These are phyloP conservation scores for Spiromastix sp. DNA, from an alignment of 2,329 filamentous ascomycete species.

Conservation along the genomic window DNA sequence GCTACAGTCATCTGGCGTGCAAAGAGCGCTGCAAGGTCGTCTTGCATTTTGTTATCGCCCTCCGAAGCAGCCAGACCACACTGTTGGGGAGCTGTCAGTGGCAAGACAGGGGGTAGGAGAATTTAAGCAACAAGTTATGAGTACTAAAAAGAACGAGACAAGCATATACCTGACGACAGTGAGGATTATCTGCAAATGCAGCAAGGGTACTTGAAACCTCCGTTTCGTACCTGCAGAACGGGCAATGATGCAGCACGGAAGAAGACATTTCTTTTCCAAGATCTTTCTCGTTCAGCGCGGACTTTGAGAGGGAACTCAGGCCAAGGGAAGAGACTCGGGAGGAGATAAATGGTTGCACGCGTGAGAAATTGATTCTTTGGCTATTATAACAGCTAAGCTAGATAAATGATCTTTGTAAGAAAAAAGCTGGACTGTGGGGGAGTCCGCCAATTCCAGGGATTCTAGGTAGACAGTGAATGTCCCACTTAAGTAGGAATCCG, in stretches of 20 bases:
- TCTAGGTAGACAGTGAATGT: background rate
- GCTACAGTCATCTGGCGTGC: conserved; percentile 61
- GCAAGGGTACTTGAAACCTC: conserved; percentile 26
- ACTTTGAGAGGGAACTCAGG: too few relatives aligned
- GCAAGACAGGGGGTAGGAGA: background rate
- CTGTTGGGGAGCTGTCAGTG: conserved; percentile 17
- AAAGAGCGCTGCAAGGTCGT: conserved; percentile 75
- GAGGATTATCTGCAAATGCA: conserved; percentile 27
- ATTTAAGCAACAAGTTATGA: conserved; percentile 13
- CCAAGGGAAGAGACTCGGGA: too few relatives aligned
- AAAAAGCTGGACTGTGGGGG: background rate
- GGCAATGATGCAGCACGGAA: conserved; percentile 28
- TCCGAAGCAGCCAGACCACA: conserved; percentile 33
- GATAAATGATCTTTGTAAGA: conserved; percentile 8
- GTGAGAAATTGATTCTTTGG: conserved; percentile 12
- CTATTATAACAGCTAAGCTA: conserved; percentile 9
- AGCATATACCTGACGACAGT: conserved; percentile 32
- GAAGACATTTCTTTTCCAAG: conserved; percentile 23
- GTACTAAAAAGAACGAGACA: conserved; percentile 5
- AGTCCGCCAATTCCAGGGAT: background rate
- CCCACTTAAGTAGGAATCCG: background rate
- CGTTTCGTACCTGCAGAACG: conserved; percentile 27
- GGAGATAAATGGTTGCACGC: too few relatives aligned
- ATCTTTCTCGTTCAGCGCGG: conserved; percentile 7
- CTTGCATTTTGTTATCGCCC: conserved; percentile 55